Evolutionary conservation across 148 eudicot genomes (phyloP), one percentile per base, ranked within the genome.

Genomic region (Dysphania ambrosioides): DNA sequence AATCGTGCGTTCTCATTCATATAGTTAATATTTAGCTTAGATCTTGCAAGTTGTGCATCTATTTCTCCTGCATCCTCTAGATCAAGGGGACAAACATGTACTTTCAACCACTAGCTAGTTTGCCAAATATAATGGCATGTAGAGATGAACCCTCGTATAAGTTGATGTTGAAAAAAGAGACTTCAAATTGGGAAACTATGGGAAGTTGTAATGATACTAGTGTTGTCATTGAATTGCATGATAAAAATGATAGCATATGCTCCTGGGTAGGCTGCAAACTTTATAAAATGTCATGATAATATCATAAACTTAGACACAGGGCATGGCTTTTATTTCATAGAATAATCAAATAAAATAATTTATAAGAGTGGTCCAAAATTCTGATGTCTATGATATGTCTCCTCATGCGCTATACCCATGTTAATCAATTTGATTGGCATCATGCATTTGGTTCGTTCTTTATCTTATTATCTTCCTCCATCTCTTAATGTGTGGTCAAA

Each of bases 351-450:
- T 4, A 34, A 26, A 47, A 34, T 57, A 7, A n/a, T n/a, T n/a
- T 5, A 41, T 0, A 41, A 58, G 64, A 31, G 75, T 64, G 79
- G 75, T 75, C 82, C 80, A 77, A 72, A 77, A 71, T 77, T 44
- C 7, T 76, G 4, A 68, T 81, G 80, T 81, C 80, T 68, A 73
- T 71, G 55, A 76, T 66, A 59, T 81, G 80, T 81, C 74, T 77
- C 66, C 70, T 81, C 80, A 81, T 81, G 80, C 83, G 83, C 73
- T 62, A 68, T 35, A 60, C 74, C 78, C 74, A 79, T 73, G 82
- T 63, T 74, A 26, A 34, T 72, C 68, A 21, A 65, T 27, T 56
- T 78, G 66, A 78, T 78, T 79, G 68, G 64, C 70, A n/a, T n/a
- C n/a, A n/a, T n/a, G n/a, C n/a, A n/a, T n/a, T n/a, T n/a, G n/a